Evolutionary conservation across 225 moss, liverwort and hornwort genomes (phyloP).

Genomic region (Straminergon stramineum): DNA sequence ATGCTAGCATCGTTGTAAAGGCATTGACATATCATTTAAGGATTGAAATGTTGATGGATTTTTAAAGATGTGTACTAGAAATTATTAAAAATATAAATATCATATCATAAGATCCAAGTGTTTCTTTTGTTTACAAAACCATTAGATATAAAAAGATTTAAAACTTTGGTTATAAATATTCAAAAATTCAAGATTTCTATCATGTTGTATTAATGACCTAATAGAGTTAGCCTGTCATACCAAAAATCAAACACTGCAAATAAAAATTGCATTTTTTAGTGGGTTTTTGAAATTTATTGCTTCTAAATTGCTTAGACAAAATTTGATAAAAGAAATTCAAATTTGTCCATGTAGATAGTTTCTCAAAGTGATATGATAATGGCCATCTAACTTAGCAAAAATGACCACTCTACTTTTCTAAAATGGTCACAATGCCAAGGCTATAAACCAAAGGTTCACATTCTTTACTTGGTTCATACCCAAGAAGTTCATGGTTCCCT

Average conservation of each 20-base stretch:
- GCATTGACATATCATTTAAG: no score
- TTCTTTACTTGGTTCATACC: no score
- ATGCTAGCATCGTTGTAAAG: no score
- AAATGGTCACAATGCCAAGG: no score
- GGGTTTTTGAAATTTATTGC: not conserved
- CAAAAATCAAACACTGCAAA: not conserved
- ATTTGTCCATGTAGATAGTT: no score
- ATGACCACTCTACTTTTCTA: no score
- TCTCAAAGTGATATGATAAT: no score
- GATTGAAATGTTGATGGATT: not conserved
- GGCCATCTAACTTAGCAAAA: no score
- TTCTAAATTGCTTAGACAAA: no score
- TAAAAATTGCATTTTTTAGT: not conserved
- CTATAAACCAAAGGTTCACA: not conserved
- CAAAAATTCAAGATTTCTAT: no score
- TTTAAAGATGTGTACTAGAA: not conserved
- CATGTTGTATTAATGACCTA: not conserved
- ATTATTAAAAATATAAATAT: not conserved
- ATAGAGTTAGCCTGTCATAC: not conserved
- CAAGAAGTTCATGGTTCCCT: no score
- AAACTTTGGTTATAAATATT: not conserved
- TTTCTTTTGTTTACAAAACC: not conserved
- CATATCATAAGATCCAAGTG: fast-evolving
- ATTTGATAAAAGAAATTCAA: not conserved
- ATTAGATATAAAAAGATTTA: not conserved